Conservation (phyloP, 441 rosid genomes). For the Pelargonium citronellum region DNA sequence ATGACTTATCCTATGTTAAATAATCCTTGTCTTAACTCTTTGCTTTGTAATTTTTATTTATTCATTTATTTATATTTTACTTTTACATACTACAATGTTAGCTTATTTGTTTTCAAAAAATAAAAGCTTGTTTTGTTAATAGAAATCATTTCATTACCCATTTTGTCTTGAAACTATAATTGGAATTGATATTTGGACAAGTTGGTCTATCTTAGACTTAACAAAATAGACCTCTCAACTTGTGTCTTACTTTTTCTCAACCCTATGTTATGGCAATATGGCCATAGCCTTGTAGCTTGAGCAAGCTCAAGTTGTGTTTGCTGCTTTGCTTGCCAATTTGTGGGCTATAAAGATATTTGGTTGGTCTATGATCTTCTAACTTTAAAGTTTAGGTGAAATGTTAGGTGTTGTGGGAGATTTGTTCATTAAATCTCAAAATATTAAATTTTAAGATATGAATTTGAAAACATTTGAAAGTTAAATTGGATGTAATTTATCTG, state of each 20-base stretch:
- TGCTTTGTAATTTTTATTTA: too few relatives aligned
- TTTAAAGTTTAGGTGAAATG: neutral
- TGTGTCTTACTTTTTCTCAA: neutral
- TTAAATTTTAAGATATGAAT: too few relatives aligned
- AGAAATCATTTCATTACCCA: neutral
- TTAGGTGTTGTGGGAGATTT: neutral
- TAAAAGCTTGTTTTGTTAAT: neutral
- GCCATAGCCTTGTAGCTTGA: neutral
- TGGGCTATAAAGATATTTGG: neutral
- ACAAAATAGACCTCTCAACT: slow-evolving; percentile 2
- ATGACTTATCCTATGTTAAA: too few relatives aligned
- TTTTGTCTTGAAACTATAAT: neutral
- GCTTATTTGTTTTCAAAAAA: too few relatives aligned
- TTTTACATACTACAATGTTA: too few relatives aligned
- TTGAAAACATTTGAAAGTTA: too few relatives aligned
- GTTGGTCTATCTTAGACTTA: neutral
- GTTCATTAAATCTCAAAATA: neutral
- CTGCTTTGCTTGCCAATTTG: neutral
- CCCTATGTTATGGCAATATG: neutral
- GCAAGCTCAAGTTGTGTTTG: slow-evolving; percentile 1
- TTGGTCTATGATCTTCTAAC: neutral
- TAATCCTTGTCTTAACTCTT: too few relatives aligned
- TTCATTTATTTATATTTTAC: too few relatives aligned
- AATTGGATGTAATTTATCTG: too few relatives aligned
- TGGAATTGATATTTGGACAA: neutral